Evolutionary conservation across 495 filamentous ascomycete genomes (phyloP).

Genomic region (Xylaria sp.): DNA sequence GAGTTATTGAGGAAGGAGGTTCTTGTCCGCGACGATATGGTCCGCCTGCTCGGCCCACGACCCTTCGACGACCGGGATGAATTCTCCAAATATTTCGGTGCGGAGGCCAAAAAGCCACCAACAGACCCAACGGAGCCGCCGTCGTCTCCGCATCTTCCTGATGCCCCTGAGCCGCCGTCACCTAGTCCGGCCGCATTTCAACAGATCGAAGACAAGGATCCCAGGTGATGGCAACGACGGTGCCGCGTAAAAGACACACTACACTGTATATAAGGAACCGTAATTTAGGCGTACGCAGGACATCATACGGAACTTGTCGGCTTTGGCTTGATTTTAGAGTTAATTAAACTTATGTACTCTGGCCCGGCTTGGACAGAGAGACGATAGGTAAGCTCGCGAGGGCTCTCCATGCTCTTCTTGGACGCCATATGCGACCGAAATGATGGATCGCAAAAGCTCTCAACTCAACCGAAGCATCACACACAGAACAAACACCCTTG

Average conservation of each 20-base stretch:
- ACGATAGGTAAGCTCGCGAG: conserved; percentile 1
- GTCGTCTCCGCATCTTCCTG: conserved; percentile 29
- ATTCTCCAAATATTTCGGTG: conserved; percentile 90
- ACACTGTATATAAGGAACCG: conserved; percentile 20
- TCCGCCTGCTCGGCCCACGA: conserved; percentile 82
- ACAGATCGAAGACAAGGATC: conserved; percentile 32
- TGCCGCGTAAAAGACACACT: conserved; percentile 6
- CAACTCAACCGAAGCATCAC: conserved; percentile 27
- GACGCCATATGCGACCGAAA: conserved; percentile 8
- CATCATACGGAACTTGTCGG: conserved; percentile 5
- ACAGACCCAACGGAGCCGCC: conserved; percentile 32
- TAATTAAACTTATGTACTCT: too few species aligned
- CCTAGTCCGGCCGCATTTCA: conserved; percentile 37
- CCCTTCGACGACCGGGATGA: conserved; percentile 84
- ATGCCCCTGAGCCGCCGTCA: conserved; percentile 38
- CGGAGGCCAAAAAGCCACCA: conserved; percentile 43
- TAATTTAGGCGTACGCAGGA: conserved; percentile 20
- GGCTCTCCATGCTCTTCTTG: background rate
- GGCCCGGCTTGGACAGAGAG: background rate
- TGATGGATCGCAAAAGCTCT: conserved; percentile 21
- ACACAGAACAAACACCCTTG: conserved; percentile 21
- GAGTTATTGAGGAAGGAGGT: conserved; percentile 93
- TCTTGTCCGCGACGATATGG: conserved; percentile 85
- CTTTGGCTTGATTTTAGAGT: conserved; percentile 9
- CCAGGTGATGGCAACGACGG: conserved; percentile 24